Conservation (phyloP, 2,329 filamentous ascomycete species). For the Pyricularia sp. region DNA sequence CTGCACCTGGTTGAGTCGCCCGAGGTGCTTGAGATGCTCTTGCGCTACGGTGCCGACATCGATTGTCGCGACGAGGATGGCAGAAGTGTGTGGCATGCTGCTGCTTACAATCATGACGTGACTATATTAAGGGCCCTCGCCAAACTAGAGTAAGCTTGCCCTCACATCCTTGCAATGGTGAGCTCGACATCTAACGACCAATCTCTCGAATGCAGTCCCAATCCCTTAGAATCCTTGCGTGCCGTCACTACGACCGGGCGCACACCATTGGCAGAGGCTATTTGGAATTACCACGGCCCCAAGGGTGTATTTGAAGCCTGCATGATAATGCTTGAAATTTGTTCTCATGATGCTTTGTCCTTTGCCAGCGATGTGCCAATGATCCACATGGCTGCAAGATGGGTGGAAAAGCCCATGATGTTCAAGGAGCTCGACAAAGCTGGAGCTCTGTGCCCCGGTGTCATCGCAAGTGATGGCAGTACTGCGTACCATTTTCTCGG, state of each 20-base stretch:
- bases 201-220: not conserved
- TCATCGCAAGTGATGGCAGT: not conserved
- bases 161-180: not conserved
- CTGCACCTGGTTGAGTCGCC: not conserved
- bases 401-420: not conserved
- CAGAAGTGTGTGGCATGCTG: not conserved
- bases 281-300: not conserved
- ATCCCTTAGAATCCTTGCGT: not conserved
- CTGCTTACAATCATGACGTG: not conserved
- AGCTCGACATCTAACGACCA: not conserved
- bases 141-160: not conserved
- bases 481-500: constrained; percentile 1
- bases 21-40: not conserved
- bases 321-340: not conserved
- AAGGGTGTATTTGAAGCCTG: not conserved
- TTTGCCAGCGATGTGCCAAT: not conserved
- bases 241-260: not conserved
- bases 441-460: not conserved
- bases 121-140: not conserved
- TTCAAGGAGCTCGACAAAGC: not conserved
- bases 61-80: not conserved
- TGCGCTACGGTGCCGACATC: not conserved
- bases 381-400: not conserved
- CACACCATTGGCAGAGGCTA: constrained; percentile 1
- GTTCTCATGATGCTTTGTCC: not conserved